These are phyloP conservation scores for Nemania diffusa DNA, from an alignment of 2,329 filamentous ascomycete species.

Conservation along the genomic window DNA sequence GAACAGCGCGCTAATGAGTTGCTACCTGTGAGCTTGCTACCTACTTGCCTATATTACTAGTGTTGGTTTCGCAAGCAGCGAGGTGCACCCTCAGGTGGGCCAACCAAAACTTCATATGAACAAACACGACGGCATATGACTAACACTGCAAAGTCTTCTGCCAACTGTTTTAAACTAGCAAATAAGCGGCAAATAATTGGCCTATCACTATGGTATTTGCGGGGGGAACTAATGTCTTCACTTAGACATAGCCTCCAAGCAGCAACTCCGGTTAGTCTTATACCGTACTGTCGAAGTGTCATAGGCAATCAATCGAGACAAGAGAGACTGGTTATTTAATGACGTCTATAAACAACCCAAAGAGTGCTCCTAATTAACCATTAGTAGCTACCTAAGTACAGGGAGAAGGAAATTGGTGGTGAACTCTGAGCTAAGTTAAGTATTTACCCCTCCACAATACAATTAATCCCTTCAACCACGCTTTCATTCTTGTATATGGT, in stretches of 20 bases:
- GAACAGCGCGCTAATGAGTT: background rate
- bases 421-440: background rate
- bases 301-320: background rate
- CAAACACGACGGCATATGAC: conserved; percentile 17
- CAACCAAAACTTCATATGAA: background rate
- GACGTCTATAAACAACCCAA: background rate
- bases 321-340: too few species aligned
- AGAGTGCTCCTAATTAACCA: background rate
- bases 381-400: background rate
- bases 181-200: background rate
- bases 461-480: background rate
- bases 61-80: too few species aligned
- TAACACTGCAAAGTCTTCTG: conserved; percentile 10
- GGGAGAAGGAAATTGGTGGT: background rate
- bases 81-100: too few species aligned
- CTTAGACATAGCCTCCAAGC: too few species aligned
- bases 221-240: background rate
- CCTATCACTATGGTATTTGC: background rate
- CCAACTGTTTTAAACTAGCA: background rate
- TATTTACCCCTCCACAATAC: background rate
- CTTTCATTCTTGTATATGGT: background rate
- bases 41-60: too few species aligned
- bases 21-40: conserved; percentile 18
- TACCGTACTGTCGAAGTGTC: too few species aligned
- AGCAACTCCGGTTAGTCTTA: too few species aligned